Conservation (phyloP, 2,329 filamentous ascomycete species). For the Fusarium euwallaceae region DNA sequence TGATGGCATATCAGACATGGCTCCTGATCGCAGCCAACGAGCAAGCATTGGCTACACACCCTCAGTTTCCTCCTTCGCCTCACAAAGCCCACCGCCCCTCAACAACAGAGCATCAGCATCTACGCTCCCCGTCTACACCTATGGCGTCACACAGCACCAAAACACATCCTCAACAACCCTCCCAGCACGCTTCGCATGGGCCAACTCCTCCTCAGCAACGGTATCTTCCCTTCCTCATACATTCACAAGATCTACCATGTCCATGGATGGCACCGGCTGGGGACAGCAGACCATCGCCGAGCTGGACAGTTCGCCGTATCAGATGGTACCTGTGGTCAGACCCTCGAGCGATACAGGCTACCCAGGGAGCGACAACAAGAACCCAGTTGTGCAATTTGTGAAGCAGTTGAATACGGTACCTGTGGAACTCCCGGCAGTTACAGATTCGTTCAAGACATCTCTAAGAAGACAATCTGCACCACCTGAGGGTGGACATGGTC, state of each 20-base stretch:
- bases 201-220: conserved; percentile 22
- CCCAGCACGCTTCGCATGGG: conserved; percentile 22
- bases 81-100: not conserved
- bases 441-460: not conserved
- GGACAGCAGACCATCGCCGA: conserved; percentile 22
- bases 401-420: conserved; percentile 24
- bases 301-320: conserved; percentile 22
- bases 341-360: not conserved
- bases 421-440: conserved; percentile 21
- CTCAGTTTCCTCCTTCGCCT: conserved; percentile 2
- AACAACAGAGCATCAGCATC: conserved; percentile 3
- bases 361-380: not conserved
- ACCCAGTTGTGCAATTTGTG: not conserved
- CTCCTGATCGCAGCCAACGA: not conserved
- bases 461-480: not conserved
- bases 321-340: conserved; percentile 12
- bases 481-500: not conserved
- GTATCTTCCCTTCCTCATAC: conserved; percentile 5
- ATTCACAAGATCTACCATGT: not conserved
- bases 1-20: not conserved
- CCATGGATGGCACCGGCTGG: not conserved
- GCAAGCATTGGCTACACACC: conserved; percentile 3
- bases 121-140: not conserved
- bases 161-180: not conserved
- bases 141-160: not conserved